Conservation (phyloP, 169 alveolate genomes). For the Plasmodium vinckei region DNA sequence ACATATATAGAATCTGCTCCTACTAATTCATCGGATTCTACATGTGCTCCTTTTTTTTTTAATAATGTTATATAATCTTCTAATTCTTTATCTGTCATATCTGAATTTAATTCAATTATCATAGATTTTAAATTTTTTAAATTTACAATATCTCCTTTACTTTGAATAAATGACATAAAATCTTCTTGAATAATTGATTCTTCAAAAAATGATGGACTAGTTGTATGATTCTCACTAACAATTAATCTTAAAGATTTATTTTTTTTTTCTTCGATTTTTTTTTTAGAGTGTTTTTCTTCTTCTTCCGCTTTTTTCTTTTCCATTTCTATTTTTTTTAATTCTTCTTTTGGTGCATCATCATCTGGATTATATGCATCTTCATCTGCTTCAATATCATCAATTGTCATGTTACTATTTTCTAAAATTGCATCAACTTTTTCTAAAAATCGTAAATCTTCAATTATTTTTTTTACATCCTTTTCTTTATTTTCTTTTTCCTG, state of each 20-base stretch:
- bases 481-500: conserved; percentile 20
- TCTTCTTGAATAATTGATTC: conserved; percentile 57
- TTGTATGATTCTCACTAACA: conserved; percentile 55
- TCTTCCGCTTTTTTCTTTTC: not conserved
- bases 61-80: conserved; percentile 25
- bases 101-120: conserved; percentile 39
- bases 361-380: conserved; percentile 68
- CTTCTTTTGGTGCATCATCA: conserved; percentile 41
- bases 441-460: conserved; percentile 55
- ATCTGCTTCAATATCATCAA: conserved; percentile 54
- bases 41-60: conserved; percentile 47
- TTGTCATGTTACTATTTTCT: conserved; percentile 43
- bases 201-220: conserved; percentile 65
- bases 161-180: conserved; percentile 27
- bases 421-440: conserved; percentile 46
- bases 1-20: conserved; percentile 53
- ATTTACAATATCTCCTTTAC: conserved; percentile 48
- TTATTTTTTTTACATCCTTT: conserved; percentile 36
- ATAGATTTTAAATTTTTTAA: conserved; percentile 20
- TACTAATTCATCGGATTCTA: conserved; percentile 64
- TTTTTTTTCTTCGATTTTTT: conserved; percentile 9
- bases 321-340: conserved; percentile 20
- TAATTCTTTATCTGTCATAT: conserved; percentile 51
- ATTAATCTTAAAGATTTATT: conserved; percentile 22
- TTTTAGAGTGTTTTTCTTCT: not conserved